Base-by-base conservation (phyloP, 2,329 filamentous ascomycete species). In the Fusarium nygamai region DNA sequence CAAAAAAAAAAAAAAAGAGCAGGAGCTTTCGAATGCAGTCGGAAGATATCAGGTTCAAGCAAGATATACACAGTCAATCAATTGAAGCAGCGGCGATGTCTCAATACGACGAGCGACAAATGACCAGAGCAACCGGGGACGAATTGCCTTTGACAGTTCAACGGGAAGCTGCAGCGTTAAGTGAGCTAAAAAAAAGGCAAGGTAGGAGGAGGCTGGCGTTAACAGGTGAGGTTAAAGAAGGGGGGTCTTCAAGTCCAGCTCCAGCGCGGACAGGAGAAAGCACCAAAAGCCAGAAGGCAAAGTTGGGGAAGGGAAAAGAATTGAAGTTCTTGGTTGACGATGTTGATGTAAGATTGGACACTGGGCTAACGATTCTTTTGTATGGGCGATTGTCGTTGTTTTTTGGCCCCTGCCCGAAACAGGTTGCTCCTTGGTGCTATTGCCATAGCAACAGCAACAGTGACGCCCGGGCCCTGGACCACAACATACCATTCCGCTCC, bases 371-470 rank as follows among this genome's bases (percentile, higher is more conserved):
- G 66, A 68, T 68, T 68, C 66, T 68, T 68, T 68, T 68, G 66
- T 68, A 68, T 68, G 64, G 64, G n/a, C 64, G 39, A 48, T 69
- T 64, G 31, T 47, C 41, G 67, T 69, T 69, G 67, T 69, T 69
- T 69, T 69, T 46, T 41, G 68, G 68, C 59, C 71, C 71, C 74
- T 64, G 68, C 76, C 72, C 75, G 76, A 76, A 78, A 78, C 75
- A 78, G 75, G 64, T 64, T 54, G 57, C 63, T 63, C 41, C 64
- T 53, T 36, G 36, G 41, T 51, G 51, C 31, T 31, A 67, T 78
- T 71, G 70, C 59, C 69, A 77, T 76, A 69, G 73, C 73, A 75
- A 77, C 65, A 69, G 71, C 73, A 71, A 76, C 65, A 58, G 60
- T 29, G 50, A 59, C 39, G 33, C 51, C 60, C 8, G 12, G 39